Conservation (phyloP, 164 flowering plant genomes). For the Tetracentron sinense region DNA sequence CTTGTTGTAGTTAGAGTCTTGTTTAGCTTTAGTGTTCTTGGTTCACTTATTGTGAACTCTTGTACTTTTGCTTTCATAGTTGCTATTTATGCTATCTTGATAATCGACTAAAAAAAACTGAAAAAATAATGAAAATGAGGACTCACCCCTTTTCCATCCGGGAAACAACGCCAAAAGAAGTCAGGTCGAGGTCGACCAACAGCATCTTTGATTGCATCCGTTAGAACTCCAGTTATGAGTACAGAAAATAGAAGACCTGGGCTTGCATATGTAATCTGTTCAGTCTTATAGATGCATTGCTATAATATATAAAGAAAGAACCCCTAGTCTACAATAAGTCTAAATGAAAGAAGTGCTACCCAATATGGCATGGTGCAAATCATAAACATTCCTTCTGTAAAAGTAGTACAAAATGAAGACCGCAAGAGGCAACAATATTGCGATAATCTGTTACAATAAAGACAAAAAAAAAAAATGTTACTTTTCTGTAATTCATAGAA, state of each 20-base stretch:
- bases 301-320: background rate
- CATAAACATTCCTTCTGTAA: constrained; percentile 45
- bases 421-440: constrained; percentile 16
- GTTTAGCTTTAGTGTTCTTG: too few species aligned
- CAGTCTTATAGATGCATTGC: constrained; percentile 8
- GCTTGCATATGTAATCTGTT: constrained; percentile 6
- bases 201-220: constrained; percentile 75
- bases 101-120: background rate
- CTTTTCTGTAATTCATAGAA: background rate
- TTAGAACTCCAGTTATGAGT: constrained; percentile 63
- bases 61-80: too few species aligned
- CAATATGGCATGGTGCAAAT: constrained; percentile 48
- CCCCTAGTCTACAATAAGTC: background rate
- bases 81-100: too few species aligned
- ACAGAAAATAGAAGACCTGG: constrained; percentile 74
- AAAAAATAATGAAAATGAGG: background rate
- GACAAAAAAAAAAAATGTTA: background rate
- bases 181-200: constrained; percentile 77
- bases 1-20: too few species aligned
- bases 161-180: constrained; percentile 78
- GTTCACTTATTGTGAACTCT: too few species aligned
- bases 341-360: constrained; percentile 21
- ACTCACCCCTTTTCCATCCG: constrained; percentile 66
- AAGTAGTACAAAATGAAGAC: constrained; percentile 32
- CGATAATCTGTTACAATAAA: constrained; percentile 11